A percentile compares a stretch with the other conserved stretches of the same genome.
Evolutionary conservation across 805 yeast genomes (phyloP).

Genomic region (Barnettozyma wickerhamii): DNA sequence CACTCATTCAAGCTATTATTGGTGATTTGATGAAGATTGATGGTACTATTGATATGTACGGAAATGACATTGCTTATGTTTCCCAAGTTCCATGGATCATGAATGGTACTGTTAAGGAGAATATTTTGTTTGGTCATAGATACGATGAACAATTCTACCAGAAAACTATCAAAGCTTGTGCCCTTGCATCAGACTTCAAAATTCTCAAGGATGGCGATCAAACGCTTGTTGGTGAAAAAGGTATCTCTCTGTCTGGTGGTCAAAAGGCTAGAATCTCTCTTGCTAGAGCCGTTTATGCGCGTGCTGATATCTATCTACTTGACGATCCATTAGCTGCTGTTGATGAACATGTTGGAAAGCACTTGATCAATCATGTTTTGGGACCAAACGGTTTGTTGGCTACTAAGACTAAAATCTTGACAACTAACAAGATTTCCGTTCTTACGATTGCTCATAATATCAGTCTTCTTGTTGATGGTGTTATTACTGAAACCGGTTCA

Average conservation of each 20-base stretch:
- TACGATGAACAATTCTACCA: constrained; percentile 80
- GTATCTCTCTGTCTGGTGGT: constrained; percentile 94
- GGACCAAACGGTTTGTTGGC: constrained; percentile 77
- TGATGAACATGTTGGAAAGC: constrained; percentile 94
- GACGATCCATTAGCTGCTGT: constrained; percentile 97
- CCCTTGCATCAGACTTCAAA: constrained; percentile 69
- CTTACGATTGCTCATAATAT: constrained; percentile 70
- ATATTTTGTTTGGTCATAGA: constrained; percentile 84
- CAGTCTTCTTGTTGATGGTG: constrained; percentile 65
- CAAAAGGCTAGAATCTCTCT: constrained; percentile 93
- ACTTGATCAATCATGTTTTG: constrained; percentile 74
- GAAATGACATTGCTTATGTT: constrained; percentile 73
- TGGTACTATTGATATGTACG: constrained; percentile 70
- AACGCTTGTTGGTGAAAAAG: constrained; percentile 95
- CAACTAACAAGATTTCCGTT: constrained; percentile 84
- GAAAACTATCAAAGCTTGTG: constrained; percentile 83
- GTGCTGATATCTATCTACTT: constrained; percentile 85
- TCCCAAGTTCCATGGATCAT: constrained; percentile 96
- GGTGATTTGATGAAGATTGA: constrained; percentile 75
- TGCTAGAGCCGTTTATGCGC: constrained; percentile 92
- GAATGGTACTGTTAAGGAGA: constrained; percentile 90
- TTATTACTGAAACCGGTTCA: constrained; percentile 61
- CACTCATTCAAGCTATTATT: constrained; percentile 69
- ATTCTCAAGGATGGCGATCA: constrained; percentile 84
- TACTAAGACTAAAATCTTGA: constrained; percentile 70